Evolutionary conservation across 176 grass and related monocot genomes (phyloP).

Genomic region (Puccinellia tenuiflora): DNA sequence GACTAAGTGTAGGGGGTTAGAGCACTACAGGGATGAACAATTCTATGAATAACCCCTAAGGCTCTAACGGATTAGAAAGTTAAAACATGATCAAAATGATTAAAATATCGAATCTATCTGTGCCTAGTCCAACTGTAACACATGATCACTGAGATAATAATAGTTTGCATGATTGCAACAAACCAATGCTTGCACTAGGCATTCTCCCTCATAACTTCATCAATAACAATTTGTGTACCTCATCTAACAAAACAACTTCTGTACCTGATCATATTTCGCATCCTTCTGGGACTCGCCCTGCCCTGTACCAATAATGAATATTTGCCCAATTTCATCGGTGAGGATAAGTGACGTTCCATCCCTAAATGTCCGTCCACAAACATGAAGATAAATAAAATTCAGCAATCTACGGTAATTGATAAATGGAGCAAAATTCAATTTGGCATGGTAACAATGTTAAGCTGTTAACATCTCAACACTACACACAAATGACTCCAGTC

Average conservation of each 20-base stretch:
- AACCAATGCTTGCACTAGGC: neutral
- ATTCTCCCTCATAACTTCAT: neutral
- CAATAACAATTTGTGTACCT: slow-evolving; percentile 16
- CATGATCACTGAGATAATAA: neutral
- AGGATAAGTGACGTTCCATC: slow-evolving; percentile 95
- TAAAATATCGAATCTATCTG: neutral
- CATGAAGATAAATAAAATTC: slow-evolving; percentile 17
- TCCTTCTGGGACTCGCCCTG: slow-evolving; percentile 98
- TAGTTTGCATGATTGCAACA: slow-evolving; percentile 18
- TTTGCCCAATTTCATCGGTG: slow-evolving; percentile 96
- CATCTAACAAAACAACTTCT: too few relatives aligned
- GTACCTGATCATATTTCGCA: slow-evolving; percentile 90
- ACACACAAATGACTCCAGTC: neutral
- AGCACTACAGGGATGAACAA: neutral
- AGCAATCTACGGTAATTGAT: slow-evolving; percentile 9
- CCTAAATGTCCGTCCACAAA: slow-evolving; percentile 43
- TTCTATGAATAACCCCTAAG: slow-evolving; percentile 15
- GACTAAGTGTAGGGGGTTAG: neutral
- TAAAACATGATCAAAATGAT: slow-evolving; percentile 1
- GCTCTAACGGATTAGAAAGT: neutral
- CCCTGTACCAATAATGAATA: slow-evolving; percentile 95
- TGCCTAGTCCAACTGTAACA: neutral
- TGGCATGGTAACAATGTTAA: neutral
- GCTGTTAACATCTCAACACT: neutral
- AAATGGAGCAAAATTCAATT: neutral